Conservation (phyloP, 2,329 filamentous ascomycete species). For the Fusarium liriodendri region DNA sequence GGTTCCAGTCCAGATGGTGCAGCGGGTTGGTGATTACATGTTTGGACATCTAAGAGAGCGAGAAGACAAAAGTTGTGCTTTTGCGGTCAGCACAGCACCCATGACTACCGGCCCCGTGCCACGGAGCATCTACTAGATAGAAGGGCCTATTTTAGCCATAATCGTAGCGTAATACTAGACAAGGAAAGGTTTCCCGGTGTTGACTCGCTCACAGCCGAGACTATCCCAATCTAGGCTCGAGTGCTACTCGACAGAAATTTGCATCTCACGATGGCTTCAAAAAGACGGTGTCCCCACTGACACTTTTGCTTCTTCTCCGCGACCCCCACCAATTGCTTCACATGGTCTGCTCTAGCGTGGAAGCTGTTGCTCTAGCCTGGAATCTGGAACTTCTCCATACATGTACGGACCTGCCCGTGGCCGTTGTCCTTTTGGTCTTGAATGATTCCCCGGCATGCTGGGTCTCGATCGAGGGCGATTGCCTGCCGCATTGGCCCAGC, state of each 20-base stretch:
- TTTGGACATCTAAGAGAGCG: slow-evolving; percentile 13
- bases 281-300: slow-evolving; percentile 8
- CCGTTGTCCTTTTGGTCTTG: neutral
- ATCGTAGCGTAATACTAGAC: slow-evolving; percentile 26
- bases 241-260: slow-evolving; percentile 9
- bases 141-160: slow-evolving; percentile 26
- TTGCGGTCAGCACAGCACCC: neutral
- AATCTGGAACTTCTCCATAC: slow-evolving; percentile 7
- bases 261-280: slow-evolving; percentile 37
- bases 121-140: slow-evolving; percentile 19
- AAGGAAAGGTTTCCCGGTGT: slow-evolving; percentile 20
- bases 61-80: slow-evolving; percentile 27
- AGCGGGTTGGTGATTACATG: slow-evolving; percentile 5
- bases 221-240: slow-evolving; percentile 6
- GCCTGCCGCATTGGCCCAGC: slow-evolving; percentile 6
- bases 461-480: slow-evolving; percentile 7
- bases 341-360: slow-evolving; percentile 1
- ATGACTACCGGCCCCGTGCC: neutral
- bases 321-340: slow-evolving; percentile 13
- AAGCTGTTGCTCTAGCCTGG: slow-evolving; percentile 10
- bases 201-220: slow-evolving; percentile 20
- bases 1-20: slow-evolving; percentile 21
- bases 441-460: neutral
- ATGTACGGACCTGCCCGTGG: neutral
- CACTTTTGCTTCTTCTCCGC: slow-evolving; percentile 31